These are phyloP conservation scores for Exidia glandulosa DNA, from an alignment of 768 basidiomycete species.

Conservation along the genomic window DNA sequence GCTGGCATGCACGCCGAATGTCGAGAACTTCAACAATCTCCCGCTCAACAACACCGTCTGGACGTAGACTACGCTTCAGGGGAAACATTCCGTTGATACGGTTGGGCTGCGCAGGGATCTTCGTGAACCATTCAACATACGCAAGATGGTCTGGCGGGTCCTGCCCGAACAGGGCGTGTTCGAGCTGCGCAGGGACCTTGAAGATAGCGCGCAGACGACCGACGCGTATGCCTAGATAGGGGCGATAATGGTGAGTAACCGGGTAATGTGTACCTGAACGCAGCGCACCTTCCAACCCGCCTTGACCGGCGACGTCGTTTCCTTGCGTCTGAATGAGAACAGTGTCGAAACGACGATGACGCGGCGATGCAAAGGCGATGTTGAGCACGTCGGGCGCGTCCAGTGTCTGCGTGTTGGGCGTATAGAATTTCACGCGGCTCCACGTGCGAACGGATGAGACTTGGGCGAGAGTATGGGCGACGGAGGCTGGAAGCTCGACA, in stretches of 20 bases:
- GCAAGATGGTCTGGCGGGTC: slow-evolving; percentile 12
- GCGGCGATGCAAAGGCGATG: slow-evolving; percentile 10
- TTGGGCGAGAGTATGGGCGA: not conserved
- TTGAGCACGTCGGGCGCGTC: slow-evolving; percentile 13
- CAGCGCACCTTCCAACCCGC: slow-evolving; percentile 11
- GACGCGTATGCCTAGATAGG: slow-evolving; percentile 15
- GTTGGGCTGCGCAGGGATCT: slow-evolving; percentile 1
- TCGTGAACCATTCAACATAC: slow-evolving; percentile 21
- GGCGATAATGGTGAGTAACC: not conserved
- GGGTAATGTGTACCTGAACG: not conserved
- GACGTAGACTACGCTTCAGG: not conserved
- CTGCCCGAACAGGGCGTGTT: slow-evolving; percentile 2
- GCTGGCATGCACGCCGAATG: slow-evolving; percentile 20
- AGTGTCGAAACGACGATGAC: slow-evolving; percentile 23
- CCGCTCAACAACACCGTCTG: slow-evolving; percentile 5
- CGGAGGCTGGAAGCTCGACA: not conserved
- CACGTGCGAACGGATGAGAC: slow-evolving; percentile 16
- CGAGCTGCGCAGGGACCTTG: slow-evolving; percentile 4
- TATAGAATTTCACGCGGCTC: slow-evolving; percentile 21
- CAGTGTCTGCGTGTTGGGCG: slow-evolving; percentile 14
- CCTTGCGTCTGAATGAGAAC: slow-evolving; percentile 15
- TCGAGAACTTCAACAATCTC: slow-evolving; percentile 15
- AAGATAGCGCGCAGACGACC: slow-evolving; percentile 17
- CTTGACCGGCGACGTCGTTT: not conserved
- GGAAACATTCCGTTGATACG: not conserved